Evolutionary conservation across 768 basidiomycete species (phyloP), one percentile per base, ranked within the genome.

Genomic region (Auriscalpium microsporum): DNA sequence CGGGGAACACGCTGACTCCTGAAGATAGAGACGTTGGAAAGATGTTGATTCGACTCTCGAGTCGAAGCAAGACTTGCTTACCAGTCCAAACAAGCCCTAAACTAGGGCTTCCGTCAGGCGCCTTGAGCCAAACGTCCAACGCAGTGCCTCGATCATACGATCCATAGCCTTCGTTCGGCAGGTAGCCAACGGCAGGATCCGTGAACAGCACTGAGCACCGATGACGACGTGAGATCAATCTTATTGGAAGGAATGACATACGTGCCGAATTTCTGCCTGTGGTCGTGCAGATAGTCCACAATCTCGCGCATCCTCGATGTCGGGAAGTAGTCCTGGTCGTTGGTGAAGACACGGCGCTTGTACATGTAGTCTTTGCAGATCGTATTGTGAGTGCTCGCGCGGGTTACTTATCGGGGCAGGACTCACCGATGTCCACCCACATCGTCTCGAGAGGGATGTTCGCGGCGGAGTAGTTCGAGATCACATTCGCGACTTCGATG

Each of bases 371-470:
- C 82, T 83, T 34, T 19, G 35, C 5, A 17, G 19, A 16, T 3
- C 0, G 23, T 34, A 28, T 28, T 4, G 4, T 2, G 28, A 28
- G 28, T 37, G 5, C 10, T 17, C 48, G 4, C 6, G n/a, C n/a
- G 8, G 21, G 47, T 16, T 16, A 28, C 45, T 46, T n/a, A 28
- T 40, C 17, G 60, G 19, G 10, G 36, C 19, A 55, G 62, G 4
- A 28, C 61, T 33, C 60, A 78, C 83, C 83, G 38, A 87, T 87
- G 65, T 87, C 86, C 2, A 84, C 84, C 85, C 85, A 87, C 84
- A 87, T 86, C 0, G 84, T 86, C 66, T 88, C 84, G 3, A 87
- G 74, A 8, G 85, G 85, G 51, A 88, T 87, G 4, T 68, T 64
- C 0, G 83, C 81, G 2, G 68, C 74, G 0, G 81, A 76, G 58